These are phyloP conservation scores for Wolfiporia cocos DNA, from an alignment of 1,284 basidiomycete species.

Conservation along the genomic window DNA sequence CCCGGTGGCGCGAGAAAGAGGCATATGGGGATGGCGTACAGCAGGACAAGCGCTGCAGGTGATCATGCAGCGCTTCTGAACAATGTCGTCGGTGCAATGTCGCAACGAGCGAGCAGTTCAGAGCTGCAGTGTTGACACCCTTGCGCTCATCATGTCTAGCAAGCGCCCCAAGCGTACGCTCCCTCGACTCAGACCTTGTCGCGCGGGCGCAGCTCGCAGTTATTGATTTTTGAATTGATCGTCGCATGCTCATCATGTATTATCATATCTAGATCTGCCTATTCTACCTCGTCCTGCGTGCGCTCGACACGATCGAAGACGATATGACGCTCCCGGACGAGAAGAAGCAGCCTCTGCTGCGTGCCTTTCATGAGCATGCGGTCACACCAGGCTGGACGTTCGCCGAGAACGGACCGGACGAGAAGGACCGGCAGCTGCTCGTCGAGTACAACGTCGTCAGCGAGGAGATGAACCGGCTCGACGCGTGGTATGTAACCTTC, in stretches of 20 bases:
- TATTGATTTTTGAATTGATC: background rate
- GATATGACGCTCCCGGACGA: constrained; percentile 94
- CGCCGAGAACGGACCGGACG: constrained; percentile 75
- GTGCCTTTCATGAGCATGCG: constrained; percentile 80
- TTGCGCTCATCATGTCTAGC: no score
- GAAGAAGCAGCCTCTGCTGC: constrained; percentile 83
- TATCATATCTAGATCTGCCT: constrained; percentile 77
- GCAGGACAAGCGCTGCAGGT: no score
- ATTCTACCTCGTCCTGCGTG: constrained; percentile 94
- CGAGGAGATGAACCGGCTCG: constrained; percentile 73
- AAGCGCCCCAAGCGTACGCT: no score
- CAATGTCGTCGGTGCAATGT: no score
- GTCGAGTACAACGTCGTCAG: constrained; percentile 85
- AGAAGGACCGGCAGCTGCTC: constrained; percentile 88
- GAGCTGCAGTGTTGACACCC: no score
- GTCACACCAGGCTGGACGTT: constrained; percentile 88
- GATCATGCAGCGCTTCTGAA: no score
- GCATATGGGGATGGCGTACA: no score
- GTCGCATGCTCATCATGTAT: background rate
- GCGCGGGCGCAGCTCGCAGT: background rate
- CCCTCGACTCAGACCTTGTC: no score
- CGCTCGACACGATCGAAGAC: constrained; percentile 95
- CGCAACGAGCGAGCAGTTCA: no score
- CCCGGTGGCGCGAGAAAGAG: no score
- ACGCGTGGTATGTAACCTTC: constrained; percentile 47